Base-by-base conservation (phyloP, 169 alveolate genomes). In the Eimeria necatrix region DNA sequence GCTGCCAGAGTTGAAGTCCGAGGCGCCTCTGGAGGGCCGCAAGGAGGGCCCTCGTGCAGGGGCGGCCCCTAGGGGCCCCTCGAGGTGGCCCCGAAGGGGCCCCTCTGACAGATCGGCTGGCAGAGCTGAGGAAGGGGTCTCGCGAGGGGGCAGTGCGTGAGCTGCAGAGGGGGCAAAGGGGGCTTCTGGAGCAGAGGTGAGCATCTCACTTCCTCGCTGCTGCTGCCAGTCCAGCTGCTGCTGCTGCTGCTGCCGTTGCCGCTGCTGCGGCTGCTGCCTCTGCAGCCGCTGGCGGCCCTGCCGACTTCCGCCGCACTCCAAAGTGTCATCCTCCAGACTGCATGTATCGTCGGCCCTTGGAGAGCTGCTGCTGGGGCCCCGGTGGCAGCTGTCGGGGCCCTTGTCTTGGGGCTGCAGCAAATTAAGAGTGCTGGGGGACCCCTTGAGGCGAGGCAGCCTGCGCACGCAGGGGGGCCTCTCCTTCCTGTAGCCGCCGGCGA, bases 391-490 rank as follows among this genome's bases (percentile, higher is more conserved):
- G 46, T 48, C 49, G 80, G 59, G 22, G 70, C 52, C 9, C 12
- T n/a, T 53, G 76, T 18, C 74, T 81, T 52, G 49, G 49, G 92
- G 61, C 61, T 85, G 60, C 61, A 32, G 64, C 80, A 60, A 48
- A 20, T 10, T 8, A 2, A 20, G 81, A 41, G 10, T 41, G 56
- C 24, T 46, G 18, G 56, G 92, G 46, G 92, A 16, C 80, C 70
- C 92, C 64, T 85, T 85, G 64, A 51, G 0, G 4, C 92, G 26
- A 0, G 92, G 46, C 46, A 85, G 81, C 80, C 92, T 22, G 22
- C 92, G 92, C 20, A 85, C 81, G 80, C 92, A 60, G 61, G 92
- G 80, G 61, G 22, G 2, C 70, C 81, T 59, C 80, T 85, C 92
- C 26, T 41, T 85, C 18, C 24, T 5, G 81, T 85, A 85, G 26